Percentiles rank a stretch among this genome's conserved stretches.
Evolutionary conservation across 352 stramenopile genomes (phyloP).

Genomic region (Globisporangium barbulae): DNA sequence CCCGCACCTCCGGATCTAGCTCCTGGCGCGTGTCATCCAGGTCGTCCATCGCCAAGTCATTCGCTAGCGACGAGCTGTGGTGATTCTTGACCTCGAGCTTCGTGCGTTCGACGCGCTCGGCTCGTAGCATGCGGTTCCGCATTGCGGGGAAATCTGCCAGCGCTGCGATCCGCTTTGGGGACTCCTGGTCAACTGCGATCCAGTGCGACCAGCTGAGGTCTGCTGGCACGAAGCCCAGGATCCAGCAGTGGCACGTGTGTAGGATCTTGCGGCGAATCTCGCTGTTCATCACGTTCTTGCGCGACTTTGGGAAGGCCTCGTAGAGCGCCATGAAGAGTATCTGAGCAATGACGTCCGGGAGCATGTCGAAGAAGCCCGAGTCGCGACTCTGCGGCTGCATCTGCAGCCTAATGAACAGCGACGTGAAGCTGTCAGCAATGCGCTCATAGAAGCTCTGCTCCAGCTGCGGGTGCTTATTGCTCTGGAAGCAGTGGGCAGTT

Average conservation of each 20-base stretch:
- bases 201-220: conserved; percentile 50
- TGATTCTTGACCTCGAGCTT: conserved; percentile 51
- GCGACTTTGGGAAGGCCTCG: conserved; percentile 66
- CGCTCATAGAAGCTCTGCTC: conserved; percentile 52
- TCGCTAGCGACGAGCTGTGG: conserved; percentile 25
- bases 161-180: conserved; percentile 50
- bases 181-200: conserved; percentile 53
- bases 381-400: conserved; percentile 46
- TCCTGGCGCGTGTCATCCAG: conserved; percentile 3
- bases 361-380: conserved; percentile 47
- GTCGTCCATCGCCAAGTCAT: conserved; percentile 3
- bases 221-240: conserved; percentile 53
- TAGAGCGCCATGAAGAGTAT: conserved; percentile 66
- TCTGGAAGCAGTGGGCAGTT: conserved; percentile 57
- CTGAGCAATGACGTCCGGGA: conserved; percentile 57
- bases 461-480: conserved; percentile 30
- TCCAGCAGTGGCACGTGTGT: conserved; percentile 56
- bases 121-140: conserved; percentile 59
- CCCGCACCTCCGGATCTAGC: conserved; percentile 1
- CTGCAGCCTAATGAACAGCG: conserved; percentile 60
- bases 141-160: conserved; percentile 65
- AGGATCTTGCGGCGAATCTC: conserved; percentile 40
- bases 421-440: conserved; percentile 67
- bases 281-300: conserved; percentile 36
- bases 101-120: conserved; percentile 59